phyloP scores from a whole-genome alignment of 2,329 filamentous ascomycete genomes.

The Fusarium oxysporum region DNA sequence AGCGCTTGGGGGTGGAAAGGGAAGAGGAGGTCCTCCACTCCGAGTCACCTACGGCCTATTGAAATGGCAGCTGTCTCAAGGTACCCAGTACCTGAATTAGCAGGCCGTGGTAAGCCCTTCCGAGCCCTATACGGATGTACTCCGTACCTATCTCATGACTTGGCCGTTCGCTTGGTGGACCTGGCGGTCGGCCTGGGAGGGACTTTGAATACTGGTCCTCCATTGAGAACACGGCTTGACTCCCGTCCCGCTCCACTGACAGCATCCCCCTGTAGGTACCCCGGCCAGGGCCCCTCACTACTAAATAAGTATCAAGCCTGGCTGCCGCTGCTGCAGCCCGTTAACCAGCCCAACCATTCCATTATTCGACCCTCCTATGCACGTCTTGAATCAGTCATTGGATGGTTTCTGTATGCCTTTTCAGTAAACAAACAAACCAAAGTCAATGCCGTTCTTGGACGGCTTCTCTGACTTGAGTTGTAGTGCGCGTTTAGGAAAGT shows the following conservation, averaged over 20 bases:
- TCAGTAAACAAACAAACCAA: slow-evolving; percentile 8
- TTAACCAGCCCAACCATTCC: slow-evolving; percentile 22
- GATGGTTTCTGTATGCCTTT: neutral
- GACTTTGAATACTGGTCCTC: slow-evolving; percentile 30
- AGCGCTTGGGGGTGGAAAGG: slow-evolving; percentile 37
- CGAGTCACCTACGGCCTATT: slow-evolving; percentile 13
- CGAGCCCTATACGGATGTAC: slow-evolving; percentile 12
- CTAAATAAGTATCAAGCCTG: slow-evolving; percentile 22
- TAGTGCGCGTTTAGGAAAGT: slow-evolving; percentile 17
- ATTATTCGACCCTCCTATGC: slow-evolving; percentile 16
- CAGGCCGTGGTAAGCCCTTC: neutral
- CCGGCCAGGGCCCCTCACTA: slow-evolving; percentile 17
- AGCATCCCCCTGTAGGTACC: slow-evolving; percentile 27
- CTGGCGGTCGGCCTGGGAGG: slow-evolving; percentile 25
- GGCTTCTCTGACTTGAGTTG: neutral
- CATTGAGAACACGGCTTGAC: slow-evolving; percentile 33
- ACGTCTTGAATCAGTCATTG: slow-evolving; percentile 9
- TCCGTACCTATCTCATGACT: slow-evolving; percentile 24
- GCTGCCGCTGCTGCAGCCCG: slow-evolving; percentile 29
- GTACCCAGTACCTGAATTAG: slow-evolving; percentile 17
- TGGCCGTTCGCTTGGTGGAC: slow-evolving; percentile 31
- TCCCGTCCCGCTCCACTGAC: slow-evolving; percentile 40
- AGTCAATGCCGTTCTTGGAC: neutral
- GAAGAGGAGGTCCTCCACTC: slow-evolving; percentile 40
- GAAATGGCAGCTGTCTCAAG: slow-evolving; percentile 10